Conservation (phyloP, 2,329 filamentous ascomycete species). For the Scorias spongiosa region DNA sequence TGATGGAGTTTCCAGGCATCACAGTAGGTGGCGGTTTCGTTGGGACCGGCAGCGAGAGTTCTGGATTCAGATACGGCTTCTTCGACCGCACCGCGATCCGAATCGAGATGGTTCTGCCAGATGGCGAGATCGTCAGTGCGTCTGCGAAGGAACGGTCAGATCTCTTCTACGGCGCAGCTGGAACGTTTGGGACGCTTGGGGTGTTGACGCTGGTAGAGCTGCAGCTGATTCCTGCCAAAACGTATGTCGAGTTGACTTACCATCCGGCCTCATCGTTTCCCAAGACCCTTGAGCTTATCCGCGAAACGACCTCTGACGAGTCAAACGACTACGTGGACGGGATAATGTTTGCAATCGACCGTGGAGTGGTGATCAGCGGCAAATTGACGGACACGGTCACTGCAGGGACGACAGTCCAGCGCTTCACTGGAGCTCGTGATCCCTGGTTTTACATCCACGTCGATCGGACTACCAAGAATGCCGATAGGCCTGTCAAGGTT, state of each 20-base stretch:
- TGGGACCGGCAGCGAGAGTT: constrained; percentile 52
- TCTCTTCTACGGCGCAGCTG: constrained; percentile 49
- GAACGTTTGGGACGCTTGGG: constrained; percentile 52
- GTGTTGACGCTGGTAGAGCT: constrained; percentile 44
- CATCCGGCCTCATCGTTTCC: constrained; percentile 26
- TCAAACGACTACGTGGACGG: constrained; percentile 53
- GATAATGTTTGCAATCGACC: constrained; percentile 43
- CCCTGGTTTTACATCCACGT: constrained; percentile 64
- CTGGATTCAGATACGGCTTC: constrained; percentile 49
- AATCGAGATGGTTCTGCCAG: constrained; percentile 49
- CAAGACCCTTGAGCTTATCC: constrained; percentile 28
- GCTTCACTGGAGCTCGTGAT: constrained; percentile 44
- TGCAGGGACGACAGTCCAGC: constrained; percentile 15
- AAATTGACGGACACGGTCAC: constrained; percentile 36
- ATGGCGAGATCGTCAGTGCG: constrained; percentile 41
- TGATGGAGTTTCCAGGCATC: constrained; percentile 59
- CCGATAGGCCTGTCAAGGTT: constrained; percentile 16
- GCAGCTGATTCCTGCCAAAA: constrained; percentile 29
- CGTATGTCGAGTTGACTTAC: constrained; percentile 36
- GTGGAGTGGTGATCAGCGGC: constrained; percentile 47
- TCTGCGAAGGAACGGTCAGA: constrained; percentile 41
- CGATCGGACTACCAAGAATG: constrained; percentile 21
- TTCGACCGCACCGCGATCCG: constrained; percentile 49
- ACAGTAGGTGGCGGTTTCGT: constrained; percentile 53
- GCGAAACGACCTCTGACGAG: constrained; percentile 27